Conservation (phyloP, 257 asterid species). For the Solanum virginianum region DNA sequence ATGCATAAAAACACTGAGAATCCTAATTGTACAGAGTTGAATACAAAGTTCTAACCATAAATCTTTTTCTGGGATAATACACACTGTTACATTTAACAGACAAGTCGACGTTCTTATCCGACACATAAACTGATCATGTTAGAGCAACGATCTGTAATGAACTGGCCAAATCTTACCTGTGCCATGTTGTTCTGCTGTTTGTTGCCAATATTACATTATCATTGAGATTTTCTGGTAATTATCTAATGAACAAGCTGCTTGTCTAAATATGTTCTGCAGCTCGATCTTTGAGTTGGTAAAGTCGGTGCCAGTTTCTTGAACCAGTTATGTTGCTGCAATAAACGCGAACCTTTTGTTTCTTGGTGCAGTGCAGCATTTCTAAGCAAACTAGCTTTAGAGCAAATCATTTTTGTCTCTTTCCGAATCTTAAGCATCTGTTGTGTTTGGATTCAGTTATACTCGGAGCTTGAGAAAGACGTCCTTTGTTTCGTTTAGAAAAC, state of each 20-base stretch:
- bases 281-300: background rate
- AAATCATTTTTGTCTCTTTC: conserved; percentile 26
- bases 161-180: background rate
- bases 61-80: conserved; percentile 1
- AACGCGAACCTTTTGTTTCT: background rate
- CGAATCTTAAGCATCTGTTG: conserved; percentile 76
- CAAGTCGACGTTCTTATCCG: background rate
- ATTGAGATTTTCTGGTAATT: too few species aligned
- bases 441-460: conserved; percentile 38
- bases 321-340: background rate
- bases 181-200: background rate
- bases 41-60: background rate
- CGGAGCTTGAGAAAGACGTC: conserved; percentile 12
- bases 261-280: background rate
- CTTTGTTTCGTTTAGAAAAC: conserved; percentile 45
- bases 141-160: background rate
- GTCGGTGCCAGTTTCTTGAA: background rate
- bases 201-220: too few species aligned
- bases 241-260: too few species aligned
- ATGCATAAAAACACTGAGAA: background rate
- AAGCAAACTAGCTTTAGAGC: background rate
- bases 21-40: conserved; percentile 5
- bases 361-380: background rate
- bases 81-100: conserved; percentile 3
- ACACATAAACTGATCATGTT: background rate